A percentile compares a stretch with the other conserved stretches of the same genome.
Conservation (phyloP, 306 rosid species). For the Begonia masoniana region DNA sequence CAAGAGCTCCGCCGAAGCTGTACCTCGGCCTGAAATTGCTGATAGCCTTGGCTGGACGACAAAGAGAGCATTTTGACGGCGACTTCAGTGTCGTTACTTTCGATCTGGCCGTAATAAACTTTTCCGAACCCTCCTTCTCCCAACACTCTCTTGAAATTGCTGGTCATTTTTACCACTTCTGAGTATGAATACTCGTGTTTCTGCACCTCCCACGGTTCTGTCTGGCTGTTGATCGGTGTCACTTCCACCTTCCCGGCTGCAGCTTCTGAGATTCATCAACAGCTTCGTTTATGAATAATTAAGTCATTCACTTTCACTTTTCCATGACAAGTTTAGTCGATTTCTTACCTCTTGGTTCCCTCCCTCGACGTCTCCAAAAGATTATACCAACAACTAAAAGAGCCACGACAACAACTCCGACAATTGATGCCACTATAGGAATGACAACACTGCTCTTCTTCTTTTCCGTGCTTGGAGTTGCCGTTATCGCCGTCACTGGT, state of each 20-base stretch:
- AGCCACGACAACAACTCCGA: conserved; percentile 18
- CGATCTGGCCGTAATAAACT: conserved; percentile 31
- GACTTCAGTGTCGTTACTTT: conserved; percentile 16
- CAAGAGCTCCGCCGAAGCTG: too few species aligned
- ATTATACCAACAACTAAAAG: conserved; percentile 8
- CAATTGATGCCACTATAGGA: conserved; percentile 29
- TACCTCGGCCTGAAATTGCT: conserved; percentile 46
- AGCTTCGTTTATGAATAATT: neutral
- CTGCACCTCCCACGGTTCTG: conserved; percentile 15
- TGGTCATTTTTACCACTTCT: conserved; percentile 26
- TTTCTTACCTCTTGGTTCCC: conserved; percentile 3
- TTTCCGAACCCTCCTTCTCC: conserved; percentile 43
- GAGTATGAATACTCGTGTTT: conserved; percentile 28
- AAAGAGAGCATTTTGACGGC: conserved; percentile 44
- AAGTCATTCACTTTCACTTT: neutral
- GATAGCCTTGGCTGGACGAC: conserved; percentile 26
- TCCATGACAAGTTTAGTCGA: too few species aligned
- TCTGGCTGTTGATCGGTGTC: neutral
- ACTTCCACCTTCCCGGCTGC: neutral
- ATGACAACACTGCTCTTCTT: conserved; percentile 12
- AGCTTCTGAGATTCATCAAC: neutral
- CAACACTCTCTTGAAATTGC: conserved; percentile 26
- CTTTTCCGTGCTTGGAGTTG: neutral
- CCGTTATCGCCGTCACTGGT: neutral
- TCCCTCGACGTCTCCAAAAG: conserved; percentile 14